Percentiles rank a stretch among this genome's conserved stretches.
These are phyloP conservation scores for Stachybotrys elegans DNA, from an alignment of 2,329 filamentous ascomycete genomes.

Conservation along the genomic window DNA sequence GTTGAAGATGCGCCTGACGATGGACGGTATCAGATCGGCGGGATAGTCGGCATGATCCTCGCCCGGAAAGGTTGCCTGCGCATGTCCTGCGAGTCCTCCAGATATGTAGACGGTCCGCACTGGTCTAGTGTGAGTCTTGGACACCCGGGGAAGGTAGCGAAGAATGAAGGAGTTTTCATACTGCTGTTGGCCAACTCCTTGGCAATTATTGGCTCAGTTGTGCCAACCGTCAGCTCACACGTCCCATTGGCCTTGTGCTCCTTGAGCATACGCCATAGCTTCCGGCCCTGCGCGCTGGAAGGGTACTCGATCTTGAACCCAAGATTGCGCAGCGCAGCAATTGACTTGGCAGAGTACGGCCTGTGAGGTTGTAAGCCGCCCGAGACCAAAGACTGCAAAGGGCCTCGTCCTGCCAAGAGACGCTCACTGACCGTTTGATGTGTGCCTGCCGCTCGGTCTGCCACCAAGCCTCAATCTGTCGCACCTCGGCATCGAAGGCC, in stretches of 20 bases:
- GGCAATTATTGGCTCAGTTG: background rate
- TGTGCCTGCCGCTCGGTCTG: background rate
- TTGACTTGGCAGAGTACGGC: background rate
- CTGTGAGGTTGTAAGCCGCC: background rate
- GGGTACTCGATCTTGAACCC: background rate
- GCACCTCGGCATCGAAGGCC: background rate
- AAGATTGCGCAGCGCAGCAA: background rate
- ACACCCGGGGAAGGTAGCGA: background rate
- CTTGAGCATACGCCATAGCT: background rate
- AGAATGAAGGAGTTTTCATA: background rate
- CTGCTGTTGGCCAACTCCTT: background rate
- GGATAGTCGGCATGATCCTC: conserved; percentile 38
- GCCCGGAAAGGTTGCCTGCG: conserved; percentile 28
- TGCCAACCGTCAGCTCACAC: background rate
- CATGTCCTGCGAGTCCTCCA: conserved; percentile 32
- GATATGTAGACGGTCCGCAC: conserved; percentile 31
- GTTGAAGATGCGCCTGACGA: conserved; percentile 33
- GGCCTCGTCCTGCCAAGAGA: background rate
- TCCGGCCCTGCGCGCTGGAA: background rate
- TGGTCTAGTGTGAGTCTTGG: background rate
- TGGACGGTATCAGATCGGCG: conserved; percentile 34
- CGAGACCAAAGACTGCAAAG: background rate
- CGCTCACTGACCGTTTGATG: background rate
- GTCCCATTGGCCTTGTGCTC: background rate
- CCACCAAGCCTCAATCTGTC: background rate